A percentile compares a stretch with the other conserved stretches of the same genome.
Conservation (phyloP, 2,329 filamentous ascomycete species). For the Rutstroemia sp. region DNA sequence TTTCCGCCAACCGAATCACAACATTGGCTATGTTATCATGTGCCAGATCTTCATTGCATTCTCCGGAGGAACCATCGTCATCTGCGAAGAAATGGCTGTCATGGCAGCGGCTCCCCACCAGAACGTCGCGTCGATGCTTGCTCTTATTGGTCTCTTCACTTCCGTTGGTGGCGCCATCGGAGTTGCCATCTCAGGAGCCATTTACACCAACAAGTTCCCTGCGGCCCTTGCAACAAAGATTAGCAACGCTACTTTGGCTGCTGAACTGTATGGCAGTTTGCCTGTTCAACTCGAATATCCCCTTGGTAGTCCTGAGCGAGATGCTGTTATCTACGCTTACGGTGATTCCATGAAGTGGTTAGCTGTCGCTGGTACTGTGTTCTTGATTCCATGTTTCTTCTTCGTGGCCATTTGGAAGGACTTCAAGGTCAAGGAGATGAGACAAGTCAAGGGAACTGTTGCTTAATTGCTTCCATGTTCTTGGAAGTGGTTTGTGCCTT, state of each 20-base stretch:
- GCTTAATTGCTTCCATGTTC: conserved; percentile 5
- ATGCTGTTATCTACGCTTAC: conserved; percentile 56
- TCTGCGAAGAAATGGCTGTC: conserved; percentile 51
- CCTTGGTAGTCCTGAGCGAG: conserved; percentile 40
- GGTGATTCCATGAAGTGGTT: conserved; percentile 41
- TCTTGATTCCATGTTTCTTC: conserved; percentile 36
- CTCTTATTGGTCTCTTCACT: conserved; percentile 53
- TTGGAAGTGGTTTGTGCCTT: too few species aligned
- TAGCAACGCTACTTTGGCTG: conserved; percentile 24
- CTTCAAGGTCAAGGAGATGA: conserved; percentile 37
- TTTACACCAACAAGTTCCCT: conserved; percentile 55
- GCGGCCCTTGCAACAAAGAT: conserved; percentile 34
- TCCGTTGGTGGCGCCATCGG: conserved; percentile 55
- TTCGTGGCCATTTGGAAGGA: conserved; percentile 40
- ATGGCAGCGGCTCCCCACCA: conserved; percentile 54
- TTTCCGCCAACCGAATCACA: conserved; percentile 44
- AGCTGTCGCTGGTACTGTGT: conserved; percentile 31
- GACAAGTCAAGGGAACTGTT: conserved; percentile 24
- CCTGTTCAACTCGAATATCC: conserved; percentile 46
- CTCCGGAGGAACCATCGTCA: conserved; percentile 48
- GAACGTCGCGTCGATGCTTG: conserved; percentile 52
- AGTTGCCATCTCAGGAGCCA: conserved; percentile 52
- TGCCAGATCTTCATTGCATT: conserved; percentile 54
- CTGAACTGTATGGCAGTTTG: conserved; percentile 42
- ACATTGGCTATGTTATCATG: conserved; percentile 47